These are phyloP conservation scores for Paraphoma chrysanthemicola DNA, from an alignment of 2,329 filamentous ascomycete species.

Conservation along the genomic window DNA sequence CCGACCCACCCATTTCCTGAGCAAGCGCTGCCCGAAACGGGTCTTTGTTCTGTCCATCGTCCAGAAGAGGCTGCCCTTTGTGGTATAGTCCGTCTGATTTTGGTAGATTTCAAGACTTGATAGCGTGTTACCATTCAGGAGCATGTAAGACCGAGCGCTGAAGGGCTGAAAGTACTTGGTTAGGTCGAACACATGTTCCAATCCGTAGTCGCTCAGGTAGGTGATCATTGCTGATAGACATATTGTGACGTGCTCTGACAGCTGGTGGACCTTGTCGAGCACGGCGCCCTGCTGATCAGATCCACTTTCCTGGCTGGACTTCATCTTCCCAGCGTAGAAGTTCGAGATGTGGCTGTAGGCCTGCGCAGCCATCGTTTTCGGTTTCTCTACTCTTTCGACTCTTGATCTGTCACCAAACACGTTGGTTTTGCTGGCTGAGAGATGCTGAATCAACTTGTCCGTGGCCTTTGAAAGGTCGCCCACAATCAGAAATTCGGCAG, in stretches of 20 bases:
- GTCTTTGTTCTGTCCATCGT: conserved; percentile 91
- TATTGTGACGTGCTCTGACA: conserved; percentile 85
- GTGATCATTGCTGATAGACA: conserved; percentile 97
- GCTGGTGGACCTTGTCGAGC: conserved; percentile 82
- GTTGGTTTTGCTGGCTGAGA: conserved; percentile 86
- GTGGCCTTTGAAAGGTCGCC: conserved; percentile 89
- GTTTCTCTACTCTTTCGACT: conserved; percentile 77
- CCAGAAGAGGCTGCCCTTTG: conserved; percentile 93
- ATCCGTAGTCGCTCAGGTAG: conserved; percentile 87
- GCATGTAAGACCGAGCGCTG: conserved; percentile 91
- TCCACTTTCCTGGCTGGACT: conserved; percentile 49
- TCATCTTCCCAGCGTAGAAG: conserved; percentile 90
- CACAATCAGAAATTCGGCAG: conserved; percentile 93
- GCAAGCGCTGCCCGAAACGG: conserved; percentile 82
- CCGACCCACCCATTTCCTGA: conserved; percentile 94
- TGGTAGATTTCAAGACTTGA: conserved; percentile 95
- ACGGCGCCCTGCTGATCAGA: conserved; percentile 61
- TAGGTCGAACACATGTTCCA: conserved; percentile 94
- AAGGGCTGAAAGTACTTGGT: conserved; percentile 98
- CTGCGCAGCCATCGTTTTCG: conserved; percentile 82
- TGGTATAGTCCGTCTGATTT: conserved; percentile 85
- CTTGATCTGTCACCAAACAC: conserved; percentile 91
- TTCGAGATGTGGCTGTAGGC: conserved; percentile 87
- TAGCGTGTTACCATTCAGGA: conserved; percentile 92
- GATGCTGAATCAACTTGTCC: conserved; percentile 87